A percentile compares a stretch with the other conserved stretches of the same genome.
Evolutionary conservation across 2,329 filamentous ascomycete species (phyloP).

Genomic region (Curvularia sp.): DNA sequence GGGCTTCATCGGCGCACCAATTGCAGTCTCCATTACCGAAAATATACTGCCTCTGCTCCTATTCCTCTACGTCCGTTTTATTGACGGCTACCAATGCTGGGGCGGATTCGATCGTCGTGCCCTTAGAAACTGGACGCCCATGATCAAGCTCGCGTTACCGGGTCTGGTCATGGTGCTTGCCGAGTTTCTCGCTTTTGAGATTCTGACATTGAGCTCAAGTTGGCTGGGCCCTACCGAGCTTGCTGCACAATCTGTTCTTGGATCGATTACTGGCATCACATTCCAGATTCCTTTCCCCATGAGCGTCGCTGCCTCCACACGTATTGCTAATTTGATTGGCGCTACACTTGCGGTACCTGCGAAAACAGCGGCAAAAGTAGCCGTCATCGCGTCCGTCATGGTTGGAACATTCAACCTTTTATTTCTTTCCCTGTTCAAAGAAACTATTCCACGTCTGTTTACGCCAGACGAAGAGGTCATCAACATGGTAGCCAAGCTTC

Average conservation of each 20-base stretch:
- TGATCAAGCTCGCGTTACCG: constrained; percentile 86
- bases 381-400: constrained; percentile 68
- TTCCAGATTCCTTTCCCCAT: constrained; percentile 94
- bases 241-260: constrained; percentile 85
- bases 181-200: constrained; percentile 91
- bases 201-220: constrained; percentile 81
- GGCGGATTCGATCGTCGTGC: constrained; percentile 76
- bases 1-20: constrained; percentile 77
- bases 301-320: constrained; percentile 84
- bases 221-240: constrained; percentile 80
- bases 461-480: constrained; percentile 72
- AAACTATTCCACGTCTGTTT: constrained; percentile 77
- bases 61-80: constrained; percentile 74
- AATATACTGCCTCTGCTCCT: constrained; percentile 76
- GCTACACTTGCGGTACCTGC: constrained; percentile 82
- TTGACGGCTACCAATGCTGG: constrained; percentile 79
- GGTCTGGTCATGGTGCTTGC: constrained; percentile 94
- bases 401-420: constrained; percentile 82
- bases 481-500: constrained; percentile 68
- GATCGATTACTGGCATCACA: constrained; percentile 77
- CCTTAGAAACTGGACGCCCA: constrained; percentile 77
- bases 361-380: constrained; percentile 79
- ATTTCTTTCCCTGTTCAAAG: constrained; percentile 71
- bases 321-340: constrained; percentile 90
- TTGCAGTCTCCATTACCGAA: constrained; percentile 77